Evolutionary conservation across 2,329 filamentous ascomycete genomes (phyloP).

Genomic region (Fonsecaea nubica): DNA sequence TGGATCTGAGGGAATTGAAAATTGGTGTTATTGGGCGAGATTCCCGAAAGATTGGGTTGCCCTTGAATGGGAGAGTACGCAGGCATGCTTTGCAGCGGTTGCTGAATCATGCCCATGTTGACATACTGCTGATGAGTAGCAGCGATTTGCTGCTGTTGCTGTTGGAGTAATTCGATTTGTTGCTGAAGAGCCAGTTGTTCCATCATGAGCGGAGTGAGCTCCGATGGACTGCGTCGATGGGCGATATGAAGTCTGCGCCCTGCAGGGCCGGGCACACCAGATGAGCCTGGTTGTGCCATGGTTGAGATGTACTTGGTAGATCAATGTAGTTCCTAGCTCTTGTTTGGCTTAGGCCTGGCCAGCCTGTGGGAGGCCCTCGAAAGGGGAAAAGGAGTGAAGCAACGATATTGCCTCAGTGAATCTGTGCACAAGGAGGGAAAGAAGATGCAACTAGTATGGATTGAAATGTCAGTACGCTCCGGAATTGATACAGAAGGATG

Average conservation of each 20-base stretch:
- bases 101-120: constrained; percentile 94
- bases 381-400: constrained; percentile 6
- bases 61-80: constrained; percentile 80
- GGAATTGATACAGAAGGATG: background rate
- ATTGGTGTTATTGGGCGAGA: constrained; percentile 71
- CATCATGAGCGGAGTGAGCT: constrained; percentile 98
- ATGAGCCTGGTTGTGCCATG: constrained; percentile 72
- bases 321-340: constrained; percentile 24
- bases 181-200: constrained; percentile 97
- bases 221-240: constrained; percentile 94
- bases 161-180: constrained; percentile 95
- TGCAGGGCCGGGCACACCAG: constrained; percentile 69
- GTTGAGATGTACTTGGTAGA: constrained; percentile 20
- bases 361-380: constrained; percentile 4
- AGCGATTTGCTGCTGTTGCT: constrained; percentile 97
- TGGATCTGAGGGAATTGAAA: constrained; percentile 87
- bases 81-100: constrained; percentile 74
- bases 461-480: background rate
- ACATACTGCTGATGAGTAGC: constrained; percentile 97
- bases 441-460: constrained; percentile 28
- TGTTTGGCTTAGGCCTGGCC: constrained; percentile 8
- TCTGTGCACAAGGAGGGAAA: constrained; percentile 49
- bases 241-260: constrained; percentile 95
- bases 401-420: constrained; percentile 5
- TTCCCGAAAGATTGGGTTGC: constrained; percentile 70